Percentiles rank a stretch among this genome's conserved stretches.
These are phyloP conservation scores for Podospora conica DNA, from an alignment of 495 filamentous ascomycete genomes.

Conservation along the genomic window DNA sequence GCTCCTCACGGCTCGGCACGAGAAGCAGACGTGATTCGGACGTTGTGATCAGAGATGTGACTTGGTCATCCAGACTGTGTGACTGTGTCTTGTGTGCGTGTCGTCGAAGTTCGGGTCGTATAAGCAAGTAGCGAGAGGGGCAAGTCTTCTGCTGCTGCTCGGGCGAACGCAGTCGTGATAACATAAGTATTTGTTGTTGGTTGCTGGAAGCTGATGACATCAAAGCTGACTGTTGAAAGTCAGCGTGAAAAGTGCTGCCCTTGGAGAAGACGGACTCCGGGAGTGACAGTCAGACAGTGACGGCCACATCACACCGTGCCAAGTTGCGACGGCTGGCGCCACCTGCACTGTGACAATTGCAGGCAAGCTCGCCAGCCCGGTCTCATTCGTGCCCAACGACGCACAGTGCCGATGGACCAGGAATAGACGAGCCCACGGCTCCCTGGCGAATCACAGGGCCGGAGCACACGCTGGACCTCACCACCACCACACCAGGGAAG, in stretches of 20 bases:
- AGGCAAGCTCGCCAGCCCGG: neutral
- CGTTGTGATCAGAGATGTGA: neutral
- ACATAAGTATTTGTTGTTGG: neutral
- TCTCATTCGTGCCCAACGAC: conserved; percentile 5
- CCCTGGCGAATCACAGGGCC: conserved; percentile 1
- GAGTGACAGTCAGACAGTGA: neutral
- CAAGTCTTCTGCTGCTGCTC: neutral
- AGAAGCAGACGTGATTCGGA: neutral
- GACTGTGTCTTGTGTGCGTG: neutral
- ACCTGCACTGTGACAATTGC: conserved; percentile 7
- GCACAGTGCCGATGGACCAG: conserved; percentile 1
- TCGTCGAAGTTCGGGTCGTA: neutral
- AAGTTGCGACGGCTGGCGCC: neutral
- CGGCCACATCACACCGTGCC: conserved; percentile 18
- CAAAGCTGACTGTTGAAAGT: neutral
- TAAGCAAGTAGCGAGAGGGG: neutral
- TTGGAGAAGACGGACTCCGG: too few relatives aligned
- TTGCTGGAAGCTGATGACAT: neutral
- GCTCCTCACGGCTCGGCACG: conserved; percentile 3
- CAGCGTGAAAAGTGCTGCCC: neutral
- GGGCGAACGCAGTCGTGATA: neutral
- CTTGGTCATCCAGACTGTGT: neutral
- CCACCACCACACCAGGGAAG: conserved; percentile 1
- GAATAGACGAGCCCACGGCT: neutral
- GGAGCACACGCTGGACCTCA: neutral